These are phyloP conservation scores for Cladosporium sp. DNA, from an alignment of 2,329 filamentous ascomycete genomes.

Conservation along the genomic window DNA sequence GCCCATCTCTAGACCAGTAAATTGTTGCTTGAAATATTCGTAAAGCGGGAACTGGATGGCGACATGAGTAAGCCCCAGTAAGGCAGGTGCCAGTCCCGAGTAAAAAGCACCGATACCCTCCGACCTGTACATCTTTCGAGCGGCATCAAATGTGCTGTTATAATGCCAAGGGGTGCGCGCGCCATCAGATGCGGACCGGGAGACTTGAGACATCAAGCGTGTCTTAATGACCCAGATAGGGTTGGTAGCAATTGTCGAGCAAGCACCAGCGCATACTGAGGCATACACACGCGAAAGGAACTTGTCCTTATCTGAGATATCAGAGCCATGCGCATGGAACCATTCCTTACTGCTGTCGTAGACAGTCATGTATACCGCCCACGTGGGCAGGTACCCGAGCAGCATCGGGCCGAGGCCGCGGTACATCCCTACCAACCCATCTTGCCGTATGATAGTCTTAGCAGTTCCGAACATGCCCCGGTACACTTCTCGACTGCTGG, in stretches of 20 bases:
- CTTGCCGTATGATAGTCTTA: conserved; percentile 75
- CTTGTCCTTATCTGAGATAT: conserved; percentile 48
- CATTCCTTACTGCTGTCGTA: conserved; percentile 83
- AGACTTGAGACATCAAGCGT: conserved; percentile 88
- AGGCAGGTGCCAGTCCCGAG: conserved; percentile 83
- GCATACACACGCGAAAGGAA: conserved; percentile 80
- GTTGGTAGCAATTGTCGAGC: conserved; percentile 90
- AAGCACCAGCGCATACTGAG: conserved; percentile 82
- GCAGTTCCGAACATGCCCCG: conserved; percentile 83
- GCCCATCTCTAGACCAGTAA: conserved; percentile 87
- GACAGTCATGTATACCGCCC: conserved; percentile 96
- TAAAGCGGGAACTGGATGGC: conserved; percentile 97
- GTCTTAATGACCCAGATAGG: conserved; percentile 99
- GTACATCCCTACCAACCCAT: conserved; percentile 86
- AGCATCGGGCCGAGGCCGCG: conserved; percentile 90
- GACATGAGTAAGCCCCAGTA: conserved; percentile 88
- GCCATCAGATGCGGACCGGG: conserved; percentile 47
- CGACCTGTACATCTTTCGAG: conserved; percentile 87
- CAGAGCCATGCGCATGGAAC: conserved; percentile 52
- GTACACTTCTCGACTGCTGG: conserved; percentile 57
- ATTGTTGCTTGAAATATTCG: conserved; percentile 82
- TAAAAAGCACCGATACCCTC: conserved; percentile 92
- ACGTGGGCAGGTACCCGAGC: conserved; percentile 90
- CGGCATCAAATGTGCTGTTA: conserved; percentile 79
- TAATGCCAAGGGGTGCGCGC: conserved; percentile 83